Evolutionary conservation across 106 monocot genomes (phyloP).

Genomic region (Amphibolis antarctica): DNA sequence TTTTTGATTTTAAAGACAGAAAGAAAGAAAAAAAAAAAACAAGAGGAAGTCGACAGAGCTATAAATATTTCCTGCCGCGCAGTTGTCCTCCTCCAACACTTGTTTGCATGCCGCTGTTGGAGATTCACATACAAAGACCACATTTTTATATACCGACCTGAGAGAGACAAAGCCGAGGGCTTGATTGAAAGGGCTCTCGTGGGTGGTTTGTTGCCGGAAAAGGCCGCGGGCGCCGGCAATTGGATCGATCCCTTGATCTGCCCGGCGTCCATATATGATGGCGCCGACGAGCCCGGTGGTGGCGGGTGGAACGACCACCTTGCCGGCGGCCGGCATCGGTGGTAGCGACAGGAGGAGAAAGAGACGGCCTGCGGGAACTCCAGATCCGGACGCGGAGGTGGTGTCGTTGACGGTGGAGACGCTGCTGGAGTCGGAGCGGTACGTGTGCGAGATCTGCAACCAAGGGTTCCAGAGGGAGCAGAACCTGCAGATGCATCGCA

Average conservation of each 20-base stretch:
- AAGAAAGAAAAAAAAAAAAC: no score
- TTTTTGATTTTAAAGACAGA: no score
- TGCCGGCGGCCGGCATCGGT: not conserved
- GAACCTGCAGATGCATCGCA: conserved; percentile 84
- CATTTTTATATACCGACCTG: no score
- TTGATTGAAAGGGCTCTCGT: no score
- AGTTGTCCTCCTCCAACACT: no score
- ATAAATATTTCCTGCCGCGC: no score
- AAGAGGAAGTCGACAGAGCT: no score
- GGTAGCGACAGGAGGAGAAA: conserved; percentile 3
- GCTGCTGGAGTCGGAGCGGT: conserved; percentile 63
- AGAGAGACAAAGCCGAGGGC: no score
- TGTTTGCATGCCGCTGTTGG: no score
- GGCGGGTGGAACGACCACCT: not conserved
- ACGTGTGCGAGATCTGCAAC: conserved; percentile 81
- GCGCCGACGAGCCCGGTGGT: not conserved
- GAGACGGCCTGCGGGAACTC: conserved; percentile 1
- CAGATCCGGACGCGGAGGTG: conserved; percentile 71
- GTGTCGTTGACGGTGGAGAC: conserved; percentile 59
- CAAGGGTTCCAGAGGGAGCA: conserved; percentile 80
- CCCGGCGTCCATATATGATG: not conserved
- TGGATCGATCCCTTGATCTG: not conserved
- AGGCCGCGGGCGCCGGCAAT: not conserved
- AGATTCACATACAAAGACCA: no score
- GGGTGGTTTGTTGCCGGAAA: not conserved